Evolutionary conservation across 441 rosid genomes (phyloP).

Genomic region (Arabidopsis hybrid): DNA sequence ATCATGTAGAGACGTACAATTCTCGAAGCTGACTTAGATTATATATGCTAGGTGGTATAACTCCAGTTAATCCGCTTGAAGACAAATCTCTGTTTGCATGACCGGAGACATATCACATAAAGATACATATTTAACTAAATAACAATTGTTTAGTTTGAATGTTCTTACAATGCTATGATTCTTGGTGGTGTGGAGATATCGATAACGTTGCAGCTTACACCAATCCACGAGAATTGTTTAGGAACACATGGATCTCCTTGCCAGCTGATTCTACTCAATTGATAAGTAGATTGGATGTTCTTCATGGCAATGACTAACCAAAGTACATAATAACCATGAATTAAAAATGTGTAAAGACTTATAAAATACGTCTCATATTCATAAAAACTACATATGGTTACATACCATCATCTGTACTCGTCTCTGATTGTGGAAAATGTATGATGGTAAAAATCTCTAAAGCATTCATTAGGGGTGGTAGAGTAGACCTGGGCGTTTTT

Average conservation of each 20-base stretch:
- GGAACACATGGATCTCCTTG: constrained; percentile 65
- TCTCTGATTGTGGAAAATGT: too few relatives aligned
- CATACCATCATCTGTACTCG: not conserved
- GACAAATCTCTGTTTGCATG: constrained; percentile 37
- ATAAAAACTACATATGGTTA: not conserved
- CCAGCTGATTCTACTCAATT: constrained; percentile 44
- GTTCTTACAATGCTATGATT: constrained; percentile 52
- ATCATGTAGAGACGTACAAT: constrained; percentile 24
- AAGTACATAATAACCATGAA: not conserved
- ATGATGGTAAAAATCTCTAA: too few relatives aligned
- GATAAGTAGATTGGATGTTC: constrained; percentile 42
- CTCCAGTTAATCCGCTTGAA: constrained; percentile 38
- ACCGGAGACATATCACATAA: constrained; percentile 1
- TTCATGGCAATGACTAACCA: constrained; percentile 39
- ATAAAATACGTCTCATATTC: not conserved
- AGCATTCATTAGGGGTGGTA: too few relatives aligned
- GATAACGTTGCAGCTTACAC: constrained; percentile 36
- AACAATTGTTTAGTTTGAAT: not conserved
- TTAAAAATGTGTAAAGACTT: not conserved
- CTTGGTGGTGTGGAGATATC: constrained; percentile 46
- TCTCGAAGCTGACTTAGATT: constrained; percentile 35
- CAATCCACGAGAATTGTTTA: constrained; percentile 40
- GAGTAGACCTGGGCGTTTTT: too few relatives aligned
- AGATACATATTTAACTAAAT: not conserved
- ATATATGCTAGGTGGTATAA: constrained; percentile 21